Conservation (phyloP, 257 asterid species). For the Datura wrightii region DNA sequence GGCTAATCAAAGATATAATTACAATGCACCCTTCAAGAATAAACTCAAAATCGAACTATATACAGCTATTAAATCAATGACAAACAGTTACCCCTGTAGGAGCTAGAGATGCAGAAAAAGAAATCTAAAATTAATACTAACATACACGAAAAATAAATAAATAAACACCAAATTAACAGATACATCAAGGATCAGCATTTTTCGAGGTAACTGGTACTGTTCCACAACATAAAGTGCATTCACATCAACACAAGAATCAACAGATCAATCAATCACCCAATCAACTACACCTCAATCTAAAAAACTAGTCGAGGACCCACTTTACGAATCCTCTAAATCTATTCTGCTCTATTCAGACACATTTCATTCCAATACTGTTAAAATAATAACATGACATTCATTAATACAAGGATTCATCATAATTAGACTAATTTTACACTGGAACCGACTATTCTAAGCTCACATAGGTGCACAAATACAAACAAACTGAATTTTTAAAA, state of each 20-base stretch:
- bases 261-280: background rate
- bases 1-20: background rate
- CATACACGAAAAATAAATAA: background rate
- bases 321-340: conserved; percentile 28
- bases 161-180: background rate
- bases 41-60: background rate
- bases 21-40: background rate
- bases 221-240: background rate
- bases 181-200: background rate
- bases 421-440: background rate
- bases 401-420: background rate
- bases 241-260: background rate
- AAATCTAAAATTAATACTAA: background rate
- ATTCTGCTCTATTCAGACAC: background rate
- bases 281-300: background rate
- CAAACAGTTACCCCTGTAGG: background rate
- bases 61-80: background rate
- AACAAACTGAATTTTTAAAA: background rate
- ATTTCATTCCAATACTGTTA: background rate
- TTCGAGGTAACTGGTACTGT: background rate
- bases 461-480: background rate
- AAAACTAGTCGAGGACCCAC: conserved; percentile 5
- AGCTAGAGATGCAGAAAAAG: background rate
- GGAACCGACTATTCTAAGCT: background rate
- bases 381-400: background rate